Conservation (phyloP, 148 eudicot genomes). For the Simmondsia chinensis region DNA sequence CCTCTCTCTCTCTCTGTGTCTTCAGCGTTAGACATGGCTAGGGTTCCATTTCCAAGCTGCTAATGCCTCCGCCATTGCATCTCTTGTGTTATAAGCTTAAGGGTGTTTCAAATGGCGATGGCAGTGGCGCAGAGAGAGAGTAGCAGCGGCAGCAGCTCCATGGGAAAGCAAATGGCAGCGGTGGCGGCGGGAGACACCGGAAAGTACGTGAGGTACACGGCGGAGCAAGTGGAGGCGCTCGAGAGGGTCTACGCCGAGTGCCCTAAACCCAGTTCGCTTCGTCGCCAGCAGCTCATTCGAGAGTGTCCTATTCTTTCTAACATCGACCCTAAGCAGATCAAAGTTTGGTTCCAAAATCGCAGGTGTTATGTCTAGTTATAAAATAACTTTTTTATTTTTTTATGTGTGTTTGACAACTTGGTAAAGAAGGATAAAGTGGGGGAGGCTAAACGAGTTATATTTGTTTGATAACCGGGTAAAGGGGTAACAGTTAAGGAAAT, state of each 20-base stretch:
- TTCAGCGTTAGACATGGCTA: no score
- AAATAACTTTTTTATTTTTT: no score
- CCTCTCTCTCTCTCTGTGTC: no score
- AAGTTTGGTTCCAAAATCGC: slow-evolving; percentile 95
- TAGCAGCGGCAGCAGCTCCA: no score
- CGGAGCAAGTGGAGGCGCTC: slow-evolving; percentile 85
- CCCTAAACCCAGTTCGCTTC: slow-evolving; percentile 79
- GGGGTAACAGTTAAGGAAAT: no score
- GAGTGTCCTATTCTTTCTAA: slow-evolving; percentile 76
- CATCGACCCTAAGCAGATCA: slow-evolving; percentile 90
- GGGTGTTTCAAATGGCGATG: slow-evolving; percentile 77
- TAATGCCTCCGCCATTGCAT: no score
- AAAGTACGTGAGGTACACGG: slow-evolving; percentile 75
- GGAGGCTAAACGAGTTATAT: no score
- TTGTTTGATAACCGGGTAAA: no score
- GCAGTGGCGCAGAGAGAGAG: slow-evolving; percentile 44
- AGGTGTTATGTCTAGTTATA: slow-evolving; percentile 29
- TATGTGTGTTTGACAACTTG: not conserved
- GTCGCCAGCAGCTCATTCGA: slow-evolving; percentile 76
- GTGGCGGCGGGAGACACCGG: slow-evolving; percentile 58
- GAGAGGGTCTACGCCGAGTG: slow-evolving; percentile 84
- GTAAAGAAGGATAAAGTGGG: no score
- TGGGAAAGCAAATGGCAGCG: slow-evolving; percentile 20
- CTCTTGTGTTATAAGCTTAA: no score
- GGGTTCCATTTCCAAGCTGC: no score